phyloP scores from a whole-genome alignment of 768 basidiomycete genomes.

The Tulasnella sp. region DNA sequence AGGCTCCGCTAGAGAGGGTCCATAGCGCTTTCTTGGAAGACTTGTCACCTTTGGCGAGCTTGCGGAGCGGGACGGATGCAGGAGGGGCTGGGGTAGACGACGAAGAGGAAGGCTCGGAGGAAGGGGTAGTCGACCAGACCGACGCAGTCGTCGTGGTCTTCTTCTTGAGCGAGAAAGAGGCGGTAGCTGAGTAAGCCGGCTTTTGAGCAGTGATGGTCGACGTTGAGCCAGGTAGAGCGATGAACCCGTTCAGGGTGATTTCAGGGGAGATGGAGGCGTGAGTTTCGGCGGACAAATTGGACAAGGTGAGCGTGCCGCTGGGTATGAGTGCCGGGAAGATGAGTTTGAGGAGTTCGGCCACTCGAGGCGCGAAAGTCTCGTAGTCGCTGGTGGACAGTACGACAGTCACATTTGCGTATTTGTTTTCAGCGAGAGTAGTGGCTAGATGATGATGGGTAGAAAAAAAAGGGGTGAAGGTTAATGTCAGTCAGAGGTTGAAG shows the following conservation, averaged over 20 bases:
- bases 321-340: conserved; percentile 60
- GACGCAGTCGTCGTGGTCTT: conserved; percentile 29
- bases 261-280: conserved; percentile 52
- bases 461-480: background rate
- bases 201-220: conserved; percentile 65
- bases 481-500: background rate
- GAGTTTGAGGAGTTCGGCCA: conserved; percentile 56
- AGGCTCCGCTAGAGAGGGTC: conserved; percentile 40
- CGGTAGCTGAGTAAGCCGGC: conserved; percentile 43
- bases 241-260: conserved; percentile 63
- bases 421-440: conserved; percentile 50
- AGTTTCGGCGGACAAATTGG: conserved; percentile 47
- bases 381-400: conserved; percentile 65
- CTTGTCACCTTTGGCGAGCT: conserved; percentile 33
- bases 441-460: conserved; percentile 45
- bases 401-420: conserved; percentile 64
- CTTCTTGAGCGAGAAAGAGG: conserved; percentile 48
- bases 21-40: conserved; percentile 44
- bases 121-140: background rate
- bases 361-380: conserved; percentile 49
- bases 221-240: conserved; percentile 45
- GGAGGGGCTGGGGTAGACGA: conserved; percentile 29
- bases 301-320: conserved; percentile 64
- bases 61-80: conserved; percentile 35
- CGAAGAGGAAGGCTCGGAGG: background rate